Conservation (phyloP, 225 moss, liverwort and hornwort species). For the Rhytidiadelphus loreus region DNA sequence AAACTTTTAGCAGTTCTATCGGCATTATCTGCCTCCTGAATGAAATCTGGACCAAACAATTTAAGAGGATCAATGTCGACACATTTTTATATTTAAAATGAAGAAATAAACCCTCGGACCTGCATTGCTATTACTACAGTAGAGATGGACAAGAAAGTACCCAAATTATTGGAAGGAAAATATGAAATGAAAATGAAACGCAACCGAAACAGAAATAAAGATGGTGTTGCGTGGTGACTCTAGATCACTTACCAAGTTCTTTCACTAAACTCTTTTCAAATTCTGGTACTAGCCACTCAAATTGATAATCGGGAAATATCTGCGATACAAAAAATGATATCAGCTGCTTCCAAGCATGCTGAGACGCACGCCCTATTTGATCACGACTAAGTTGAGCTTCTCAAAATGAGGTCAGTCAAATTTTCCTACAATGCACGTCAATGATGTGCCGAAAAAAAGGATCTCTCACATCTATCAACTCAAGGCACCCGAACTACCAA, state of each 20-base stretch:
- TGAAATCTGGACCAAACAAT: conserved; percentile 55
- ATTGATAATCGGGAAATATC: conserved; percentile 93
- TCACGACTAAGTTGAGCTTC: background rate
- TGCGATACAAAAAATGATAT: conserved; percentile 7
- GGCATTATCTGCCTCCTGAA: conserved; percentile 87
- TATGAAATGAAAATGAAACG: background rate
- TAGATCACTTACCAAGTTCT: conserved; percentile 64
- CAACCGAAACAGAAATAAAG: background rate
- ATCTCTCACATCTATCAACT: background rate
- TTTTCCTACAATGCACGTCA: background rate
- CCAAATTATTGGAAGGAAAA: background rate
- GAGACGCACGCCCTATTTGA: background rate
- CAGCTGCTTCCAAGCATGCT: background rate
- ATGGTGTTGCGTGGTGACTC: background rate
- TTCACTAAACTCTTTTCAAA: conserved; percentile 57
- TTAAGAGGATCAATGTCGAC: background rate
- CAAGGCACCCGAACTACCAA: background rate
- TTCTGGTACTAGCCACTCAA: conserved; percentile 94
- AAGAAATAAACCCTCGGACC: background rate
- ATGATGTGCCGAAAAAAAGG: background rate
- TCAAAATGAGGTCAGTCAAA: background rate
- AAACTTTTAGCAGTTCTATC: conserved; percentile 81
- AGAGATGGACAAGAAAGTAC: background rate
- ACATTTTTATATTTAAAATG: background rate
- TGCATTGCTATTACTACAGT: background rate